Evolutionary conservation across 2,329 filamentous ascomycete species (phyloP), one percentile per base, ranked within the genome.

Genomic region (Aspergillus viridinutans): DNA sequence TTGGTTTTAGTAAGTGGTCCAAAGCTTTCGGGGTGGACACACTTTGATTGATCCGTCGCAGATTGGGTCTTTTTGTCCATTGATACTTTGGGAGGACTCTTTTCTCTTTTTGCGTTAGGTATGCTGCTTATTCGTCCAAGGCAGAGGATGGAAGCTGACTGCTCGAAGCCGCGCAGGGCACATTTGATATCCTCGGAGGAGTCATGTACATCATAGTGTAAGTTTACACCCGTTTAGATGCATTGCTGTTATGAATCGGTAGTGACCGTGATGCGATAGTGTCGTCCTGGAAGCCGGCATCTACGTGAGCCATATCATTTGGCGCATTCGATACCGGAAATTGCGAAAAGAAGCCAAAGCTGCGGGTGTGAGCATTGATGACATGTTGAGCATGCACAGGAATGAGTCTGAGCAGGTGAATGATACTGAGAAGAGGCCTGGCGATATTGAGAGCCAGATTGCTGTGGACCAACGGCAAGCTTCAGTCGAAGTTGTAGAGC

Each of bases 41-140:
- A 1, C 32, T 10, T 43, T 26, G 12, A 25, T 20, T n/a, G 23
- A 50, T 14, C n/a, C 43, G 23, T 51, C 23, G 4, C 52, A 79
- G 79, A 80, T 60, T 82, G 80, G 67, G 70, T 83, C 14, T 88
- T 88, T 61, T 69, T 88, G 3, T 71, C 73, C 0, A 83, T 87
- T 62, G 85, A 88, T 64, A 85, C 80, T 56, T 62, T 78, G 1
- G 85, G 85, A 1, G 85, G 84, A 0, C 78, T 87, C 56, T 87
- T 88, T 68, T 87, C 84, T 0, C 76, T 87, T 23, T 80, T 87
- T 76, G 83, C 85, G 1, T 70, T 87, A 9, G 81, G 82, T 83
- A 74, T 28, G 78, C 59, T 26, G 14, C 32, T 17, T 14, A 14
- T 17, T 38, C 17, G 5, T 38, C 17, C 28, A 25, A 28, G n/a